Base-by-base conservation (phyloP, 2,329 filamentous ascomycete genomes). In the Microcera coccophila region DNA sequence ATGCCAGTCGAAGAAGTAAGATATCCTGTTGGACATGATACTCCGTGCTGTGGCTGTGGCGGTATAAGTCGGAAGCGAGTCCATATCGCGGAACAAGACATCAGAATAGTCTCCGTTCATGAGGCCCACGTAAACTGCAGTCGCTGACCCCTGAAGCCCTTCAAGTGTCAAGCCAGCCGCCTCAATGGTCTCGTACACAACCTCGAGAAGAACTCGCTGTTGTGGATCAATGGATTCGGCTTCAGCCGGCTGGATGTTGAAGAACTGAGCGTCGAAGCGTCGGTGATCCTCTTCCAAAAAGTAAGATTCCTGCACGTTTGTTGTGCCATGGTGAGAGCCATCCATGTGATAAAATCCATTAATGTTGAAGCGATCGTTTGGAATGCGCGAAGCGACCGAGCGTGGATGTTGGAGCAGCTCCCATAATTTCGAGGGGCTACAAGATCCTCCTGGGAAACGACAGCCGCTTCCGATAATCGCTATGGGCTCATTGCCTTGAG, bases 291-390 rank as follows among this genome's bases (percentile, higher is more conserved):
- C 50, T 8, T 58, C 52, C 4, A 64, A 51, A 39, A 63, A 61
- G 38, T 62, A 57, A 1, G 55, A 54, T 19, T 47, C 49, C 3
- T 41, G 40, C 37, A 44, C 39, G 39, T 54, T 57, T 19, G 42
- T 40, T 35, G 41, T 60, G 39, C 46, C 47, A 36, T 54, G 52
- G 39, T 57, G 53, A 14, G 48, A 45, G 15, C 46, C 37, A 32
- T 57, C 54, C 1, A 68, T 64, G 38, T 70, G 66, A 45, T 68
- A 62, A 49, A 68, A 62, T 38, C 43, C 63, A 48, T 57, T 63
- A 52, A 62, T 65, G 50, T 71, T 71, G 61, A 76, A 75, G 24
- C 75, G 63, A 42, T 70, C 64, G 48, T 69, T 58, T 12, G 70
- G 70, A 11, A 71, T 63, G 29, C 64, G 62, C 29, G 38, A 44